A percentile compares a stretch with the other conserved stretches of the same genome.
Conservation (phyloP, 1,139 yeast species). For the Geotrichum klebahnii region DNA sequence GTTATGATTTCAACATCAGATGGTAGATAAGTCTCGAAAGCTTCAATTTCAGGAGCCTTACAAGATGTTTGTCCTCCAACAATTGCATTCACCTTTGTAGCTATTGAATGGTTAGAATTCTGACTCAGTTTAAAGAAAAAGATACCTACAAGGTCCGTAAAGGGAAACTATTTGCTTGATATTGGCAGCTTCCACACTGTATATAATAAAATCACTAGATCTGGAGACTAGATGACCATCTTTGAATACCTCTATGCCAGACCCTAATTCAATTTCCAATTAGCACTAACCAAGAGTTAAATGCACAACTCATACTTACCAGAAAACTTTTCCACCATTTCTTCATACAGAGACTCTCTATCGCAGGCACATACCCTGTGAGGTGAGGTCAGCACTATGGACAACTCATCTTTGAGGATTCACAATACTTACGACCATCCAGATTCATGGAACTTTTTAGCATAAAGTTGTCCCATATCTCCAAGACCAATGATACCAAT, state of each 20-base stretch:
- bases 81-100: constrained; percentile 80
- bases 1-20: constrained; percentile 75
- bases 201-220: constrained; percentile 72
- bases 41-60: constrained; percentile 82
- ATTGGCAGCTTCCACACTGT: constrained; percentile 77
- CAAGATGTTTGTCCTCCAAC: constrained; percentile 99
- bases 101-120: constrained; percentile 22
- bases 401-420: background rate
- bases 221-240: constrained; percentile 87
- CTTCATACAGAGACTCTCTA: constrained; percentile 59
- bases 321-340: constrained; percentile 44
- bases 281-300: background rate
- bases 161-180: constrained; percentile 63
- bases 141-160: constrained; percentile 59
- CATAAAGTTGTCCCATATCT: constrained; percentile 92
- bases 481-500: constrained; percentile 94
- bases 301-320: constrained; percentile 16
- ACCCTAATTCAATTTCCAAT: constrained; percentile 30
- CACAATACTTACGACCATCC: constrained; percentile 59
- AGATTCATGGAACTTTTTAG: constrained; percentile 66
- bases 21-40: constrained; percentile 75
- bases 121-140: background rate
- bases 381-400: background rate
- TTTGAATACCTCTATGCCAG: constrained; percentile 51
- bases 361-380: constrained; percentile 79